Percentiles rank a stretch among this genome's conserved stretches.
phyloP scores from a whole-genome alignment of 2,329 filamentous ascomycete species.

The Cryoendolithus antarcticus region DNA sequence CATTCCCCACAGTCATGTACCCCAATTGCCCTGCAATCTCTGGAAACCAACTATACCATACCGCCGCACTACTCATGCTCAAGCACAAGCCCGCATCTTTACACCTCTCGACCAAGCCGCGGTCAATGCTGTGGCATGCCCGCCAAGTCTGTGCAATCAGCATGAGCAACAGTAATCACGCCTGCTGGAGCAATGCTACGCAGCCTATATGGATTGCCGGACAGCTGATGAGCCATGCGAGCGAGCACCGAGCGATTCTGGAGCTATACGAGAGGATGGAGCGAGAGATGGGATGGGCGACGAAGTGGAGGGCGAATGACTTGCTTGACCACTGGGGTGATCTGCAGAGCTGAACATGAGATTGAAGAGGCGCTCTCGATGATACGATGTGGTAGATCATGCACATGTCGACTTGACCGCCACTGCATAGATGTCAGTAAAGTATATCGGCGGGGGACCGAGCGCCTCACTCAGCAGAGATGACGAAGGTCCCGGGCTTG shows the following conservation, averaged over 20 bases:
- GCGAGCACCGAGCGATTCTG: slow-evolving; percentile 30
- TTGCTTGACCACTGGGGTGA: slow-evolving; percentile 38
- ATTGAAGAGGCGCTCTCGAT: no score
- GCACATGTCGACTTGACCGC: no score
- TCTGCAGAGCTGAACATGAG: neutral
- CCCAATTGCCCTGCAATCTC: slow-evolving; percentile 29
- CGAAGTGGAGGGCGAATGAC: slow-evolving; percentile 39
- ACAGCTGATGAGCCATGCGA: slow-evolving; percentile 29
- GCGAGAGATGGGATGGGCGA: slow-evolving; percentile 38
- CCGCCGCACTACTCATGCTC: slow-evolving; percentile 38
- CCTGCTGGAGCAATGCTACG: slow-evolving; percentile 30
- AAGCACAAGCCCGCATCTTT: slow-evolving; percentile 29
- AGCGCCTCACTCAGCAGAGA: no score
- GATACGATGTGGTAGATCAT: no score
- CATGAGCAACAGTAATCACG: slow-evolving; percentile 28
- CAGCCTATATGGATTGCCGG: slow-evolving; percentile 32
- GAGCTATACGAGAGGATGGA: slow-evolving; percentile 35
- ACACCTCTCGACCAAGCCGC: slow-evolving; percentile 9
- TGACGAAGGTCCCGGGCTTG: no score
- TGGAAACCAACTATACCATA: slow-evolving; percentile 42
- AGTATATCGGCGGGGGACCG: no score
- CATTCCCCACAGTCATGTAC: slow-evolving; percentile 30
- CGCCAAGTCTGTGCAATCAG: slow-evolving; percentile 33
- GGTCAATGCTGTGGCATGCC: slow-evolving; percentile 32
- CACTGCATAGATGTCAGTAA: no score